Evolutionary conservation across 768 basidiomycete genomes (phyloP), one percentile per base, ranked within the genome.

Genomic region (Cystoderma amianthinum): DNA sequence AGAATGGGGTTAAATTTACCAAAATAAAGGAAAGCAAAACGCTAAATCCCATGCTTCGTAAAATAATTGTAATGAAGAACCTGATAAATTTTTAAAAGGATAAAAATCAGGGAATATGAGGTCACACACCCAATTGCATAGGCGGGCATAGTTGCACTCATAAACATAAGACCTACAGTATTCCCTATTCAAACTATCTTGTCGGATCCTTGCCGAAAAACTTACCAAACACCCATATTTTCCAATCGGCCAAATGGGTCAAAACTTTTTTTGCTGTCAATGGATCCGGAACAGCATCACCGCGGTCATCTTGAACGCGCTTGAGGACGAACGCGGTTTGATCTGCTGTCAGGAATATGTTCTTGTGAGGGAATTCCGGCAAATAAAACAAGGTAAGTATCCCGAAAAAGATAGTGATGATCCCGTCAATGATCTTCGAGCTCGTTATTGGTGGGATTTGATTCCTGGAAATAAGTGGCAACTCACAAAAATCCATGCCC

Each of bases 401-500:
- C 19, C 62, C 61, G 18, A 61, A 43, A 3, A 47, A 48, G 13
- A 65, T 50, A 4, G 63, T 63, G 42, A 62, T 24, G 25, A 59
- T 40, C 20, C 65, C 63, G 37, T 64, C 58, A 30, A 62, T 43
- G n/a, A 65, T 45, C n/a, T n/a, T n/a, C n/a, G n/a, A n/a, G n/a
- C n/a, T n/a, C n/a, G n/a, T n/a, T n/a, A n/a, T n/a, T n/a, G n/a
- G n/a, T n/a, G n/a, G n/a, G n/a, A n/a, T n/a, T n/a, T n/a, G n/a
- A n/a, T n/a, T n/a, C n/a, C n/a, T n/a, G n/a, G n/a, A n/a, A n/a
- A n/a, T n/a, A n/a, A n/a, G n/a, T n/a, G n/a, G n/a, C n/a, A n/a
- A n/a, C n/a, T n/a, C n/a, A n/a, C n/a, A 45, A 67, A 63, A 20
- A 67, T 64, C 64, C 64, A 64, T 23, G 52, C 52, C 62, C 65